Percentiles rank a stretch among this genome's conserved stretches.
These are phyloP conservation scores for Aspergillus nidulans DNA, from an alignment of 495 filamentous ascomycete species.

Conservation along the genomic window DNA sequence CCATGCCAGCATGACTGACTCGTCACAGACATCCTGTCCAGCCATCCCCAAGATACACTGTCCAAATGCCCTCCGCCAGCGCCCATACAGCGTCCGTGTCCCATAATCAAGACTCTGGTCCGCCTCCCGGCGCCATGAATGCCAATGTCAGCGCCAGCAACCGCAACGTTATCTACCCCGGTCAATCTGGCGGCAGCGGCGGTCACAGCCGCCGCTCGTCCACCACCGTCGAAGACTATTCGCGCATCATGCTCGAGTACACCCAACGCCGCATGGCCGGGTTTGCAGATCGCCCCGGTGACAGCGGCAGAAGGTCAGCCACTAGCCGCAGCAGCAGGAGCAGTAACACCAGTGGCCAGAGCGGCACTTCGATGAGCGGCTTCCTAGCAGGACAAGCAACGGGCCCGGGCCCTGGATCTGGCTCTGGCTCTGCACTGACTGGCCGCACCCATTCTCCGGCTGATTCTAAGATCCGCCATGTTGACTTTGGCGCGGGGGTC, in stretches of 20 bases:
- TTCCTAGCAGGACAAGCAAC: slow-evolving; percentile 17
- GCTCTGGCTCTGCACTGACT: no score
- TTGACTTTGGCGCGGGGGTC: not conserved
- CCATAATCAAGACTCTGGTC: not conserved
- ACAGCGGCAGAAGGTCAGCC: slow-evolving; percentile 14
- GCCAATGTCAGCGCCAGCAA: slow-evolving; percentile 1
- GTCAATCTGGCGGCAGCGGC: slow-evolving; percentile 21
- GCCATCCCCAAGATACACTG: no score
- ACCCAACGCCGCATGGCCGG: slow-evolving; percentile 42
- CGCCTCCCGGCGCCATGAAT: not conserved
- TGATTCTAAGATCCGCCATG: not conserved
- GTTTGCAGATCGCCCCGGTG: slow-evolving; percentile 26
- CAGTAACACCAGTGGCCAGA: slow-evolving; percentile 31
- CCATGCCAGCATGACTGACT: not conserved
- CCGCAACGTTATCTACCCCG: slow-evolving; percentile 19
- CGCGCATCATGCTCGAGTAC: slow-evolving; percentile 43
- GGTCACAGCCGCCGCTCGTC: not conserved
- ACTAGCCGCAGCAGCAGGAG: slow-evolving; percentile 33
- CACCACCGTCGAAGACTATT: slow-evolving; percentile 38
- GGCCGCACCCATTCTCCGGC: not conserved
- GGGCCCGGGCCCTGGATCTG: no score
- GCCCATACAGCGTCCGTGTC: not conserved
- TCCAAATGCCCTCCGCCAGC: not conserved
- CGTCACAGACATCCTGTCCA: not conserved
- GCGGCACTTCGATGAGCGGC: slow-evolving; percentile 20